Base-by-base conservation (phyloP, 495 filamentous ascomycete species). In the Penicillium bialowiezense region DNA sequence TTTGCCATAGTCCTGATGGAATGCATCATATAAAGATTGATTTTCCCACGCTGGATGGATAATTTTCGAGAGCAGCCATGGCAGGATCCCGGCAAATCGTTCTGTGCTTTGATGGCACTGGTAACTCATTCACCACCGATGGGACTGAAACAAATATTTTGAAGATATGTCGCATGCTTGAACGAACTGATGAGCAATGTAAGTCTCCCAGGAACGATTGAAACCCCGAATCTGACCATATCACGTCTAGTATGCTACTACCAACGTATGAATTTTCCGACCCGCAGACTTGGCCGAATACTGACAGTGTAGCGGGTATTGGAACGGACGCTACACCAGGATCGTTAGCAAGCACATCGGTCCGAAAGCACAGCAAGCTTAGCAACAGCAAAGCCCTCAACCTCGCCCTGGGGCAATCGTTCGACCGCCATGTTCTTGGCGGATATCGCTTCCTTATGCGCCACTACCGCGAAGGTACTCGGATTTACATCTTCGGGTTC, bases 371-470 rank as follows among this genome's bases (percentile, higher is more conserved):
- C 13, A 12, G 21, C 32, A 47, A 78, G 51, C 82, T 81, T 1
- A 86, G 81, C 76, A 87, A 85, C 56, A 58, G 72, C 51, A 90
- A 90, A 51, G 79, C 84, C n/a, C 84, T 88, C 51, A 87, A 91
- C 55, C 81, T 81, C 1, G 88, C 87, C 1, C 59, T 92, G 21
- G 89, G 88, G 5, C 79, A 81, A 0, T 87, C 84, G 0, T 91
- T 92, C 50, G 82, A 81, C 46, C 75, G 85, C 3, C 89, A 93
- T 67, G 85, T 89, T n/a, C 76, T 91, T 36, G 88, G 80, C 3
- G 88, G 86, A 4, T 95, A 95, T 62, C 83, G 83, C 46, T 92
- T 91, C 59, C 69, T 92, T n/a, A 95, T 95, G 89, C 80, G 86
- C n/a, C 88, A 87, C 62, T 92, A 92, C 63, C 65, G 71, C 9